Evolutionary conservation across 2,329 filamentous ascomycete genomes (phyloP).

Genomic region (Xylaria digitata): DNA sequence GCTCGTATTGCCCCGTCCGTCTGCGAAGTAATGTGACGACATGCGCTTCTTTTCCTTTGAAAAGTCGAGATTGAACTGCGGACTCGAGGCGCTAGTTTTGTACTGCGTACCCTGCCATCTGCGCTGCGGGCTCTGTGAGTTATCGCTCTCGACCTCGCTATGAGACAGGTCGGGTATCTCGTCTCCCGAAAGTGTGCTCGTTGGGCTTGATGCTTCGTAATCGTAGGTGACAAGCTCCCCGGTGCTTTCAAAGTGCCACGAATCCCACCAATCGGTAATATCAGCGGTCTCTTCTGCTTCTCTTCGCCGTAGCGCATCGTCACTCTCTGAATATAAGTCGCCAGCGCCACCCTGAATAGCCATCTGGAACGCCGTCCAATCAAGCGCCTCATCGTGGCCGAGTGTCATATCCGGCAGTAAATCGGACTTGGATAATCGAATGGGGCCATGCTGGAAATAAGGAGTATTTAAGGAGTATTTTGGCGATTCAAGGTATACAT

Average conservation of each 20-base stretch:
- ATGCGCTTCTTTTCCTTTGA: slow-evolving; percentile 40
- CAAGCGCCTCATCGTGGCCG: slow-evolving; percentile 62
- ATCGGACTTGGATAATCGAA: slow-evolving; percentile 62
- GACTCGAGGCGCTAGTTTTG: slow-evolving; percentile 12
- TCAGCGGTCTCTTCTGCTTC: slow-evolving; percentile 62
- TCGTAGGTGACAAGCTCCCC: slow-evolving; percentile 53
- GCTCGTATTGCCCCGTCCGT: not conserved
- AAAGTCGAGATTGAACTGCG: slow-evolving; percentile 29
- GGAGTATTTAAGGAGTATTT: slow-evolving; percentile 62
- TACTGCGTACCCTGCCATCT: slow-evolving; percentile 39
- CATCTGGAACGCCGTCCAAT: slow-evolving; percentile 75
- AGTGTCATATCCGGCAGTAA: slow-evolving; percentile 53
- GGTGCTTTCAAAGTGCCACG: slow-evolving; percentile 59
- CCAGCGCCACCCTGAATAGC: slow-evolving; percentile 69
- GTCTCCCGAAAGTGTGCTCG: slow-evolving; percentile 46
- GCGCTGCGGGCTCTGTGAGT: slow-evolving; percentile 45
- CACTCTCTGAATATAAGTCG: slow-evolving; percentile 60
- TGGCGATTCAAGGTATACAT: slow-evolving; percentile 61
- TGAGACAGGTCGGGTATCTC: slow-evolving; percentile 48
- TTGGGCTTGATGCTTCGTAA: slow-evolving; percentile 49
- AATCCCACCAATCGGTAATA: slow-evolving; percentile 63
- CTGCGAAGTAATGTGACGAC: slow-evolving; percentile 5
- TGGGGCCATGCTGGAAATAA: slow-evolving; percentile 65
- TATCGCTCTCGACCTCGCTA: slow-evolving; percentile 46
- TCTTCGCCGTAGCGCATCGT: slow-evolving; percentile 53